These are phyloP conservation scores for Phytophthora capsici DNA, from an alignment of 352 stramenopile genomes.

Conservation along the genomic window DNA sequence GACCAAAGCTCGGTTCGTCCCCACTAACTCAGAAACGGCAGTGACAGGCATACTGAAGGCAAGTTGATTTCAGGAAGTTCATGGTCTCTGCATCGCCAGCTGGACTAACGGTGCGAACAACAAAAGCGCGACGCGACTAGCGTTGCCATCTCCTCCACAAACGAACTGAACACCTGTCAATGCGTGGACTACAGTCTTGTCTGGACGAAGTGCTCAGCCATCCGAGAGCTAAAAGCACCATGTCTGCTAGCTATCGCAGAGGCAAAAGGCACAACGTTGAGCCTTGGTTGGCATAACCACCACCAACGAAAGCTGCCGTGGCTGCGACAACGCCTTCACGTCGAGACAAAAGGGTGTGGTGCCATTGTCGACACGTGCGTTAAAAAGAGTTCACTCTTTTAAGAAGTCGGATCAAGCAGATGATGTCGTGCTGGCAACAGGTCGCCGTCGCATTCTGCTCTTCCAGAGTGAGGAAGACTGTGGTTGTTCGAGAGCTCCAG, in stretches of 20 bases:
- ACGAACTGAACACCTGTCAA: slow-evolving; percentile 18
- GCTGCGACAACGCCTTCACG: slow-evolving; percentile 10
- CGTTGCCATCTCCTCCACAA: slow-evolving; percentile 18
- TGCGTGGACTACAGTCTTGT: neutral
- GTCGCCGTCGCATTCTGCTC: slow-evolving; percentile 12
- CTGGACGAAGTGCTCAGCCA: slow-evolving; percentile 1
- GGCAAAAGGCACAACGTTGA: neutral
- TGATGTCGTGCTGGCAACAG: slow-evolving; percentile 15
- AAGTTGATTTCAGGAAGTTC: slow-evolving; percentile 6
- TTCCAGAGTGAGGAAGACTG: slow-evolving; percentile 4
- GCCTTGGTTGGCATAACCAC: neutral
- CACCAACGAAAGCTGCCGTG: neutral
- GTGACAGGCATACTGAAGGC: slow-evolving; percentile 20
- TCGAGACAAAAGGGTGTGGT: slow-evolving; percentile 1
- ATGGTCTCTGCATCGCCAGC: slow-evolving; percentile 28
- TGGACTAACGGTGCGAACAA: slow-evolving; percentile 19
- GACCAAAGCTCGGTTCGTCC: slow-evolving; percentile 7
- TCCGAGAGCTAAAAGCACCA: neutral
- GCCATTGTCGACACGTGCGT: slow-evolving; percentile 25
- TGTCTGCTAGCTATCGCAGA: neutral
- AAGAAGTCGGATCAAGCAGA: slow-evolving; percentile 16
- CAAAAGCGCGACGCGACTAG: slow-evolving; percentile 18
- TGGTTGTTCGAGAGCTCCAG: slow-evolving; percentile 11
- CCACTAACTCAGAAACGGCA: slow-evolving; percentile 31
- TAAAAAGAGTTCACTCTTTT: too few species aligned